These are phyloP conservation scores for Picea engelmannii DNA, from an alignment of 83 land plant species.

Conservation along the genomic window DNA sequence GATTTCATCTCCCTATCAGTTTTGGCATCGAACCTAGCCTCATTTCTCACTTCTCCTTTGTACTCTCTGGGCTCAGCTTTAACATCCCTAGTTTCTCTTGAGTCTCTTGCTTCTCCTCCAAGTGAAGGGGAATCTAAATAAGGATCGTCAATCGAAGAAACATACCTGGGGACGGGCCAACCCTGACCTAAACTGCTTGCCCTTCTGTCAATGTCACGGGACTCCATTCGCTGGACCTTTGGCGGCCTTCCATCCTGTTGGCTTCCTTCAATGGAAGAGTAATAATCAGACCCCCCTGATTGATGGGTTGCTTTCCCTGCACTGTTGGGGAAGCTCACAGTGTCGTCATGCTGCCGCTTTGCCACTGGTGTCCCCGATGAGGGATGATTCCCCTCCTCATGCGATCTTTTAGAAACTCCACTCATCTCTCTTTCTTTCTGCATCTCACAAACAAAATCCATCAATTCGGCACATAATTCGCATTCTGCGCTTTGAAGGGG, in stretches of 20 bases:
- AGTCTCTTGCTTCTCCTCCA: slow-evolving; percentile 35
- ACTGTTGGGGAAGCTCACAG: not conserved
- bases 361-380: slow-evolving; percentile 1
- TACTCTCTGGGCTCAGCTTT: slow-evolving; percentile 34
- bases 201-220: slow-evolving; percentile 35
- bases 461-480: no score
- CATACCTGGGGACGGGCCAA: slow-evolving; percentile 16
- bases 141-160: slow-evolving; percentile 19
- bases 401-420: slow-evolving; percentile 28
- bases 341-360: slow-evolving; percentile 31
- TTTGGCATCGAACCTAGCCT: slow-evolving; percentile 27
- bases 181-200: slow-evolving; percentile 7
- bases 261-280: slow-evolving; percentile 13
- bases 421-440: slow-evolving; percentile 24
- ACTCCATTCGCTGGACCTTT: slow-evolving; percentile 34
- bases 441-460: no score
- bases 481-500: no score
- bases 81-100: slow-evolving; percentile 34
- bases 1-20: slow-evolving; percentile 26
- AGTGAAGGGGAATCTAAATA: slow-evolving; percentile 23
- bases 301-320: slow-evolving; percentile 19
- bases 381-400: slow-evolving; percentile 27
- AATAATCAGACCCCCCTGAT: slow-evolving; percentile 14
- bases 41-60: slow-evolving; percentile 31
- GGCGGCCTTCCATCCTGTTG: slow-evolving; percentile 30